Evolutionary conservation across 192 early-diverging fungal genomes (phyloP).

Genomic region (Backusella tarrabulga): DNA sequence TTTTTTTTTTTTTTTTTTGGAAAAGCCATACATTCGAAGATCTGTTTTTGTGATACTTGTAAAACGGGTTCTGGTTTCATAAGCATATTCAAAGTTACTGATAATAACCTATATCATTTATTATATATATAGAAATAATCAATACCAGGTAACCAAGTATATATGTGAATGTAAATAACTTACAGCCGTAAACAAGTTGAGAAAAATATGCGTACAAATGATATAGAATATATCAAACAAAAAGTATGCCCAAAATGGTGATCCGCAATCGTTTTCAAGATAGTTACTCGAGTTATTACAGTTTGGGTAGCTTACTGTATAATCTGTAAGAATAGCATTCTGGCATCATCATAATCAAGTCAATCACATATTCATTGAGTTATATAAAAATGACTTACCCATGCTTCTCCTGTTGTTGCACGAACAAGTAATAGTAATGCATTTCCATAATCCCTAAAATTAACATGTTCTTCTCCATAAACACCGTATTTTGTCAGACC

Average conservation of each 20-base stretch:
- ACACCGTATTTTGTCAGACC: constrained; percentile 51
- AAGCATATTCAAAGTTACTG: constrained; percentile 38
- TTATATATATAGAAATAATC: neutral
- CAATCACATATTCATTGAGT: neutral
- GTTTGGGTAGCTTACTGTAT: constrained; percentile 43
- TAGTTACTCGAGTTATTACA: constrained; percentile 43
- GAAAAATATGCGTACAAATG: constrained; percentile 57
- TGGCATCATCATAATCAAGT: neutral
- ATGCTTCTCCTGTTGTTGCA: constrained; percentile 53
- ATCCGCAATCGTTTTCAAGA: constrained; percentile 55
- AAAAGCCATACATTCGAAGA: constrained; percentile 26
- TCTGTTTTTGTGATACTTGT: constrained; percentile 32
- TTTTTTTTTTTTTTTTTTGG: neutral
- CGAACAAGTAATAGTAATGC: constrained; percentile 47
- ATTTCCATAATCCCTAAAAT: constrained; percentile 47
- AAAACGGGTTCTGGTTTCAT: constrained; percentile 34
- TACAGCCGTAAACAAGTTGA: constrained; percentile 59
- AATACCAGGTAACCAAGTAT: neutral
- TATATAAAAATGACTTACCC: constrained; percentile 11
- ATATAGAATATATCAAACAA: constrained; percentile 56
- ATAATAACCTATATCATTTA: constrained; percentile 28
- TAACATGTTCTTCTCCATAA: constrained; percentile 38
- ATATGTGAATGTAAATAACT: neutral
- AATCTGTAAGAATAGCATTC: constrained; percentile 58
- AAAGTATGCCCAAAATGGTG: constrained; percentile 47